phyloP scores from a whole-genome alignment of 345 rosid species.

The Acer saccharum region DNA sequence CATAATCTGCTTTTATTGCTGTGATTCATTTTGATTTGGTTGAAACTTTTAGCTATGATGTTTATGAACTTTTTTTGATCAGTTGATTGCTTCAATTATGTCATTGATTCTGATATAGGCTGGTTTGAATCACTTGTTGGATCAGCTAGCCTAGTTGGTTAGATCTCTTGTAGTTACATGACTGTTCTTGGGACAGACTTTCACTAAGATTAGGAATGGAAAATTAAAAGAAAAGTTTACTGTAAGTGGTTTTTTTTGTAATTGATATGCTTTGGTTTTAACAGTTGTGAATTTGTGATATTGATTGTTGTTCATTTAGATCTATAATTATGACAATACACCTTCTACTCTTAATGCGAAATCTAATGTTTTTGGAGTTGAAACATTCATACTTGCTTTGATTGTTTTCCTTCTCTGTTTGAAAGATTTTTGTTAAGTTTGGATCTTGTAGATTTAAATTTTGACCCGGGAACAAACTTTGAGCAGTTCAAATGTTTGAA shows the following conservation, averaged over 20 bases:
- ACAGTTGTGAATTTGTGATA: background rate
- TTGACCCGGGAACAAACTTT: no score
- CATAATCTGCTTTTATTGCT: no score
- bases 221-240: no score
- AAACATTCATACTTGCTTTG: background rate
- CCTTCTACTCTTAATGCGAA: background rate
- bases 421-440: background rate
- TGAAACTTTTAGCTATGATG: background rate
- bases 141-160: no score
- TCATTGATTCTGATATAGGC: background rate
- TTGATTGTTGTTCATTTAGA: background rate
- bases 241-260: no score
- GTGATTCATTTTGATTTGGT: no score
- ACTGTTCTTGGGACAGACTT: no score
- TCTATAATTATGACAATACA: no score
- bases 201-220: no score
- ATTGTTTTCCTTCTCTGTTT: background rate
- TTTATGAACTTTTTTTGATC: no score
- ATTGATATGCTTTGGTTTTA: background rate
- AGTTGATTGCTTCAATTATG: background rate
- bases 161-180: no score
- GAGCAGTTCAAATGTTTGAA: background rate
- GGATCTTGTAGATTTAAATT: background rate
- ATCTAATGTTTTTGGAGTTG: background rate
- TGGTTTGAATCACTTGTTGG: no score